These are phyloP conservation scores for Spinellus fusiger DNA, from an alignment of 192 early-diverging fungal genomes.

Conservation along the genomic window DNA sequence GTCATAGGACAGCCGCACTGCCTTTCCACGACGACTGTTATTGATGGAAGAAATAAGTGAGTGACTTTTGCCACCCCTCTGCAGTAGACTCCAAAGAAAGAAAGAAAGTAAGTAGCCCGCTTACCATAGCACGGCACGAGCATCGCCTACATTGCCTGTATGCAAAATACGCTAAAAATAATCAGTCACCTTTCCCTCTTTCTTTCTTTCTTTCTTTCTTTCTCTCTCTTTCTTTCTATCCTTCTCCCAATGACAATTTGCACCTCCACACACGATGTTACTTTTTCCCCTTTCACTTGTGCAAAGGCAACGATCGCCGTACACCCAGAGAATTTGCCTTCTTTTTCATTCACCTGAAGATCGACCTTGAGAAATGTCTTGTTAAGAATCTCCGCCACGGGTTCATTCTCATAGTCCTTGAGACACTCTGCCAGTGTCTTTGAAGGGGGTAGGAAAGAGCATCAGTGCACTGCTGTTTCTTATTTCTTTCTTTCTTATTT, in stretches of 20 bases:
- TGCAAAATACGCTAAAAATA: constrained; percentile 69
- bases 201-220: too few species aligned
- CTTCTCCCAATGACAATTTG: neutral
- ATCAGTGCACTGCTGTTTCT: neutral
- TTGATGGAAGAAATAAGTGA: neutral
- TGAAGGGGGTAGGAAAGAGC: neutral
- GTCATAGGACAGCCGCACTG: constrained; percentile 90
- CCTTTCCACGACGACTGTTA: constrained; percentile 66
- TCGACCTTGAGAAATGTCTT: constrained; percentile 79
- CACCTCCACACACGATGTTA: constrained; percentile 1
- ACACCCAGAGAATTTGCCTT: constrained; percentile 83
- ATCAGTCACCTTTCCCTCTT: constrained; percentile 16
- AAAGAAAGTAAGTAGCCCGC: neutral
- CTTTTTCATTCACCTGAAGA: constrained; percentile 66
- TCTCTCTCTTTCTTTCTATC: constrained; percentile 6
- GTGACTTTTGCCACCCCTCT: neutral
- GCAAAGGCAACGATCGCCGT: constrained; percentile 86
- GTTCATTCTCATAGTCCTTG: constrained; percentile 39
- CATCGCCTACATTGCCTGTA: constrained; percentile 97
- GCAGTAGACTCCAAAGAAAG: neutral
- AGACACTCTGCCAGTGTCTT: constrained; percentile 67
- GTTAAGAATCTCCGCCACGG: constrained; percentile 81
- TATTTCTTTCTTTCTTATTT: neutral
- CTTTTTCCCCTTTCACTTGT: constrained; percentile 28
- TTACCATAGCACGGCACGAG: constrained; percentile 86